Conservation (phyloP, 2,329 filamentous ascomycete species). For the Alternaria arbusti region DNA sequence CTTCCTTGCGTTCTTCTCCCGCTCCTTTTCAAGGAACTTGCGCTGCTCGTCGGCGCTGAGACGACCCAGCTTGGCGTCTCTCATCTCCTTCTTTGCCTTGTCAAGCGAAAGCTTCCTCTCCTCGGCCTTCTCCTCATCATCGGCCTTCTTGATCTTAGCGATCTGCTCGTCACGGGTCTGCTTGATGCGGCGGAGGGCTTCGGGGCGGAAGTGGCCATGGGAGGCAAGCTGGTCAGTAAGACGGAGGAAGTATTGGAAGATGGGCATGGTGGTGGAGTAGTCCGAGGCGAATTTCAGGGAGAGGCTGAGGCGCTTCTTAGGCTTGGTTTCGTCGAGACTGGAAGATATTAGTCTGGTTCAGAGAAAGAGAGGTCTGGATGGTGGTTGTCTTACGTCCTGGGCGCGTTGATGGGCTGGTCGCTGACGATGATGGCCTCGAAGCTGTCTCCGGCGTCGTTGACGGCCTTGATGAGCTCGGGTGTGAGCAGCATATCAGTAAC, state of each 20-base stretch:
- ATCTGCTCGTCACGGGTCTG: conserved; percentile 80
- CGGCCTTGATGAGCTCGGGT: conserved; percentile 81
- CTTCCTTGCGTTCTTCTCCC: conserved; percentile 79
- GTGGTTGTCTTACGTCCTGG: conserved; percentile 70
- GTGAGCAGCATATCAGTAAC: conserved; percentile 88
- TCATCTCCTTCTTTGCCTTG: conserved; percentile 79
- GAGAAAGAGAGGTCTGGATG: too few species aligned
- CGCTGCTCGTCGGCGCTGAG: conserved; percentile 65
- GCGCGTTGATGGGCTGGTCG: conserved; percentile 88
- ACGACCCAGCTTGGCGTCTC: conserved; percentile 72
- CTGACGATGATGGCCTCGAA: conserved; percentile 84
- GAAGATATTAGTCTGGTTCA: background rate
- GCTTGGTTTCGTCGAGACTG: conserved; percentile 81
- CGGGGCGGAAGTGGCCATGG: conserved; percentile 80
- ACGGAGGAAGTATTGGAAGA: conserved; percentile 83
- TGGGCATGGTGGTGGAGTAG: conserved; percentile 68
- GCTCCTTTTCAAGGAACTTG: conserved; percentile 77
- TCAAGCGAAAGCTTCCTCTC: conserved; percentile 61
- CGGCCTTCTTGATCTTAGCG: conserved; percentile 76
- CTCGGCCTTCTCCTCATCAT: conserved; percentile 73
- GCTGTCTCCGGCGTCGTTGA: conserved; percentile 77
- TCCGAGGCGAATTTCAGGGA: conserved; percentile 70
- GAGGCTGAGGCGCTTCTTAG: conserved; percentile 86
- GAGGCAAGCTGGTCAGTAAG: conserved; percentile 82
- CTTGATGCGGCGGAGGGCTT: conserved; percentile 86